Conservation (phyloP, 768 basidiomycete species). For the Inosperma sp. region DNA sequence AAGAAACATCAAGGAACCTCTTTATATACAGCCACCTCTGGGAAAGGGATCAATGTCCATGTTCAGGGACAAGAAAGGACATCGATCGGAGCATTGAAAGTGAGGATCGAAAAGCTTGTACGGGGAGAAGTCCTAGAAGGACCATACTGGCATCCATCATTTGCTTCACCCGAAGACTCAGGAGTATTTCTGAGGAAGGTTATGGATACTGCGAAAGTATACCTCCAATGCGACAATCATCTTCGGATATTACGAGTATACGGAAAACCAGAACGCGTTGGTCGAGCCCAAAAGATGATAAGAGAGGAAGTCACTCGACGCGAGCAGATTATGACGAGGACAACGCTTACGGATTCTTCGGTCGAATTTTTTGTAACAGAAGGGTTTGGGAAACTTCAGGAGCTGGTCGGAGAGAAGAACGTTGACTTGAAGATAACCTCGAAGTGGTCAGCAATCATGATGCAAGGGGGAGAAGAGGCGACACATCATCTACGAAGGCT, state of each 20-base stretch:
- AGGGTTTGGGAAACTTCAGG: conserved; percentile 48
- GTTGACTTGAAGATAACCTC: conserved; percentile 44
- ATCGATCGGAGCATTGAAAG: conserved; percentile 52
- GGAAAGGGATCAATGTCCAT: conserved; percentile 31
- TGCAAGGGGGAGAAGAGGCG: conserved; percentile 56
- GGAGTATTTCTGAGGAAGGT: conserved; percentile 28
- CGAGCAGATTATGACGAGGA: conserved; percentile 28
- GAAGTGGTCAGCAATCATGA: conserved; percentile 29
- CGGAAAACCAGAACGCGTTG: conserved; percentile 36
- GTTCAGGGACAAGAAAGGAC: conserved; percentile 48
- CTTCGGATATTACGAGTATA: conserved; percentile 41
- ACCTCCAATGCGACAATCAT: conserved; percentile 44
- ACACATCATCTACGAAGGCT: conserved; percentile 42
- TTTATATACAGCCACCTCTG: conserved; percentile 6
- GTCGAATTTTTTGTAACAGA: conserved; percentile 48
- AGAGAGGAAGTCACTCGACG: conserved; percentile 44
- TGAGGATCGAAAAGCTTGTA: conserved; percentile 51
- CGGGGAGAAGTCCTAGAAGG: conserved; percentile 44
- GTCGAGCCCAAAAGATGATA: conserved; percentile 43
- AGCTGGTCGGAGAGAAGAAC: conserved; percentile 50
- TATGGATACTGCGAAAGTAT: conserved; percentile 32
- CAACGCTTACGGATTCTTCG: conserved; percentile 28
- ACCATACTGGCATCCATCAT: conserved; percentile 47
- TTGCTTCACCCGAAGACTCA: conserved; percentile 28
- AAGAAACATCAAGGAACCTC: conserved; percentile 24